Conservation (phyloP, 441 rosid species). For the Brassica hybrid region DNA sequence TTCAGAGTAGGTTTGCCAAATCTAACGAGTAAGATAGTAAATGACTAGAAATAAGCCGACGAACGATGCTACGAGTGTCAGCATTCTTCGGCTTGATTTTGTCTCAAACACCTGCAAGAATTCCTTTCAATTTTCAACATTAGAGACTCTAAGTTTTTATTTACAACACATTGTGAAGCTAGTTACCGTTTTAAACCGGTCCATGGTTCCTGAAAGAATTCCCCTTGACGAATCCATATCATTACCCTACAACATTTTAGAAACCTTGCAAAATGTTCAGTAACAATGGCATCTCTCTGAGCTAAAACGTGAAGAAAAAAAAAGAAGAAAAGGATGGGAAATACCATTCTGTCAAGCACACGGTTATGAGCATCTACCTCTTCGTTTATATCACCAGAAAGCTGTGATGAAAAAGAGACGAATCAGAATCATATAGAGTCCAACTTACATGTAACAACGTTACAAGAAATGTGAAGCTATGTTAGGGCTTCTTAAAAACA, state of each 20-base stretch:
- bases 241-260: conserved; percentile 66
- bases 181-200: conserved; percentile 86
- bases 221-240: conserved; percentile 99
- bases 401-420: conserved; percentile 48
- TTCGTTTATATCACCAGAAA: conserved; percentile 92
- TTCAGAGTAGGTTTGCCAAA: conserved; percentile 1
- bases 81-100: conserved; percentile 90
- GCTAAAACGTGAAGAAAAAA: neutral
- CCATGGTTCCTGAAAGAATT: conserved; percentile 95
- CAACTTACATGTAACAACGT: neutral
- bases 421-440: conserved; percentile 19
- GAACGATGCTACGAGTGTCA: conserved; percentile 86
- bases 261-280: conserved; percentile 28
- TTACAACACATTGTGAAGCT: conserved; percentile 11
- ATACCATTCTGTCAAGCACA: conserved; percentile 94
- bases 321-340: neutral
- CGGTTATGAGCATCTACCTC: conserved; percentile 93
- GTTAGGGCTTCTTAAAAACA: neutral
- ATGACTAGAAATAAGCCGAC: conserved; percentile 79
- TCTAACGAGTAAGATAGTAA: conserved; percentile 86
- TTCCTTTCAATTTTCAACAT: conserved; percentile 25
- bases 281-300: conserved; percentile 28
- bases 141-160: conserved; percentile 18
- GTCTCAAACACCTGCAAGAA: conserved; percentile 83
- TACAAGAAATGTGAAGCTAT: neutral